phyloP scores from a whole-genome alignment of 768 basidiomycete genomes.

The Suillus placidus region DNA sequence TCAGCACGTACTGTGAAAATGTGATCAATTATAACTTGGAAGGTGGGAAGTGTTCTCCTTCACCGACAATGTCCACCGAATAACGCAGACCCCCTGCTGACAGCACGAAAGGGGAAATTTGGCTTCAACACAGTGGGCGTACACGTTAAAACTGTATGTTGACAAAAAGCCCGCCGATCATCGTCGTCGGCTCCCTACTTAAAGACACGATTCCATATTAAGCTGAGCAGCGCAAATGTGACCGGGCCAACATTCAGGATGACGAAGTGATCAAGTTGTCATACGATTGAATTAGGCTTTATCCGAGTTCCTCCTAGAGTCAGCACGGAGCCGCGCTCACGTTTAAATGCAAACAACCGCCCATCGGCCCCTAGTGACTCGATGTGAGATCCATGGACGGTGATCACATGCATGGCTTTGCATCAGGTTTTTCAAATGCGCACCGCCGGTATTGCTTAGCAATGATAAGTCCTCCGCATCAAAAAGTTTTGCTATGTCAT shows the following conservation, averaged over 20 bases:
- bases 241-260: neutral
- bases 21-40: neutral
- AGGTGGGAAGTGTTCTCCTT: neutral
- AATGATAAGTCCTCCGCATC: neutral
- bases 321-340: neutral
- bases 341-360: neutral
- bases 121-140: neutral
- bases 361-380: neutral
- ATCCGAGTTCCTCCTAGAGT: neutral
- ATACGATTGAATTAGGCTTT: conserved; percentile 2
- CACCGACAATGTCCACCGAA: neutral
- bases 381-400: neutral
- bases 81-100: neutral
- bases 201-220: neutral
- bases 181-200: neutral
- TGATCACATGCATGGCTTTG: neutral
- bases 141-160: conserved; percentile 5
- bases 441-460: neutral
- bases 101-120: neutral
- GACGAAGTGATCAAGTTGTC: neutral
- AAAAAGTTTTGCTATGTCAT: neutral
- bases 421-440: neutral
- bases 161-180: neutral
- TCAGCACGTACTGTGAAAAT: neutral
- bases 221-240: neutral